Conservation (phyloP, 768 basidiomycete species). For the Macrolepiota fuliginosa region DNA sequence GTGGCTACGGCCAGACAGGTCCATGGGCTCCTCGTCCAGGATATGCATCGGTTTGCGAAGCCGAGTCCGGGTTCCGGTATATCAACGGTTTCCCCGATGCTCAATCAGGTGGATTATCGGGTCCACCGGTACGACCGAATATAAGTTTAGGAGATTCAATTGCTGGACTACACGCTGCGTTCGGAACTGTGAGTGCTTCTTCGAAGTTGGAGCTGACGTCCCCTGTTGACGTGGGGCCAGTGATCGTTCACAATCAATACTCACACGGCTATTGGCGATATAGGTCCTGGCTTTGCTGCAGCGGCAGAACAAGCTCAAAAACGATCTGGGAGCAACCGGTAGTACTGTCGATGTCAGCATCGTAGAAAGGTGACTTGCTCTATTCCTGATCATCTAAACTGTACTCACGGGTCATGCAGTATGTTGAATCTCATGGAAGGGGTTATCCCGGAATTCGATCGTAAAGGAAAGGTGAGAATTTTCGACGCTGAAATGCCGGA, state of each 20-base stretch:
- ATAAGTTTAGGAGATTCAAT: conserved; percentile 73
- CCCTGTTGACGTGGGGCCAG: not conserved
- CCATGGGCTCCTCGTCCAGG: conserved; percentile 71
- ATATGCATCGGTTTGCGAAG: conserved; percentile 75
- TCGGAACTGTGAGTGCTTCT: conserved; percentile 53
- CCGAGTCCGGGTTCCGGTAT: conserved; percentile 70
- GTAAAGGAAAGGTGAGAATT: conserved; percentile 55
- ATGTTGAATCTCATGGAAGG: conserved; percentile 81
- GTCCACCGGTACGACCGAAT: conserved; percentile 68
- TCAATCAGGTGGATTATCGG: conserved; percentile 48
- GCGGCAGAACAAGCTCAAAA: conserved; percentile 32
- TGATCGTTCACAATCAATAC: not conserved
- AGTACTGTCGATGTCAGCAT: conserved; percentile 76
- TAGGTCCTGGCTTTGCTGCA: conserved; percentile 61
- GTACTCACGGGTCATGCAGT: conserved; percentile 27
- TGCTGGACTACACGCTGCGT: conserved; percentile 70
- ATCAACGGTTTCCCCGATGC: conserved; percentile 67
- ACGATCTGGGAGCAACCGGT: conserved; percentile 29
- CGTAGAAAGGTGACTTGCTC: conserved; percentile 56
- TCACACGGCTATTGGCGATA: not conserved
- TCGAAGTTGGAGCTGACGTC: not conserved
- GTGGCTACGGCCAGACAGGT: conserved; percentile 74
- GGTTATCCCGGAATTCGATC: conserved; percentile 72
- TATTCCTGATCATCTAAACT: not conserved
- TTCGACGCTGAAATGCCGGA: not conserved